Percentiles rank a stretch among this genome's conserved stretches.
These are phyloP conservation scores for Pseudogymnoascus destructans DNA, from an alignment of 2,329 filamentous ascomycete genomes.

Conservation along the genomic window DNA sequence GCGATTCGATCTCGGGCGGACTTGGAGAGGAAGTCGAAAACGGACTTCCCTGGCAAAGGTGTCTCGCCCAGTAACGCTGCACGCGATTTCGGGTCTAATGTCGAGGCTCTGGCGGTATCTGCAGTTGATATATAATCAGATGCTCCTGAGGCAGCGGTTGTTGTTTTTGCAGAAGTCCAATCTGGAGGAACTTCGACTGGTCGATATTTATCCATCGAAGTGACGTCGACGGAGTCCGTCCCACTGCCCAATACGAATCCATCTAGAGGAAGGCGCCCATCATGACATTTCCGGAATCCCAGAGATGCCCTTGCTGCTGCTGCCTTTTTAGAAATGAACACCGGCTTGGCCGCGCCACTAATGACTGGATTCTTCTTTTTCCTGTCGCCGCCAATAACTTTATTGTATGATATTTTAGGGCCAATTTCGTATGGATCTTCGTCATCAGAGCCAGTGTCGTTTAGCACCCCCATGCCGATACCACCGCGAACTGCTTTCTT, in stretches of 20 bases:
- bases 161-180: slow-evolving; percentile 55
- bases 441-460: slow-evolving; percentile 88
- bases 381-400: slow-evolving; percentile 67
- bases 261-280: slow-evolving; percentile 65
- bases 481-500: slow-evolving; percentile 43
- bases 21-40: slow-evolving; percentile 83
- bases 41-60: slow-evolving; percentile 75
- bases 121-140: slow-evolving; percentile 50
- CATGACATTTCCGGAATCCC: slow-evolving; percentile 59
- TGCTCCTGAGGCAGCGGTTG: slow-evolving; percentile 26
- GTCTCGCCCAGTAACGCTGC: slow-evolving; percentile 72
- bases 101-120: slow-evolving; percentile 65
- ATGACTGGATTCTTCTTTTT: slow-evolving; percentile 55
- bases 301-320: slow-evolving; percentile 29
- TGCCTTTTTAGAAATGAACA: slow-evolving; percentile 61
- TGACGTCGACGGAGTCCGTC: slow-evolving; percentile 34
- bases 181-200: slow-evolving; percentile 56
- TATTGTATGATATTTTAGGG: slow-evolving; percentile 78
- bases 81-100: slow-evolving; percentile 60
- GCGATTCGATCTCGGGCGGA: slow-evolving; percentile 66
- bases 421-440: slow-evolving; percentile 91
- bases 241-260: slow-evolving; percentile 62
- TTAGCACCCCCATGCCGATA: slow-evolving; percentile 78
- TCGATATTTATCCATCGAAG: slow-evolving; percentile 36
- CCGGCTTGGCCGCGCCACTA: slow-evolving; percentile 51